These are phyloP conservation scores for Eucalyptus sp. DNA, from an alignment of 345 rosid species.

Conservation along the genomic window DNA sequence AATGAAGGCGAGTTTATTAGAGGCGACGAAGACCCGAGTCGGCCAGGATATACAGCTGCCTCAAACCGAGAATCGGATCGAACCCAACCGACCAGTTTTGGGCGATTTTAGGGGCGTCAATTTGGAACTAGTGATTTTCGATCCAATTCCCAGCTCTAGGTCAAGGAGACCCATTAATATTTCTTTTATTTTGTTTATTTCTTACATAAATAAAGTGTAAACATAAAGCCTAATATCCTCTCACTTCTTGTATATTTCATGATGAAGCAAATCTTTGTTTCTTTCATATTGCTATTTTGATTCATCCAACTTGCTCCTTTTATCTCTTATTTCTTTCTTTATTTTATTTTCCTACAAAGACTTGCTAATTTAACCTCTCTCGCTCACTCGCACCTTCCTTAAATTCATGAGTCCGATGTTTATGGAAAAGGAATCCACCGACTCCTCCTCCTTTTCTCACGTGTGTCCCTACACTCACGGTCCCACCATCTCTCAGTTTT, in stretches of 20 bases:
- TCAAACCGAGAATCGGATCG: background rate
- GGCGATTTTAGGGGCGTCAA: background rate
- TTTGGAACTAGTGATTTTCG: too few relatives aligned
- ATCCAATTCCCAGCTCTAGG: accelerated
- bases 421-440: too few relatives aligned
- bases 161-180: too few relatives aligned
- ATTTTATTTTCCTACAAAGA: too few relatives aligned
- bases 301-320: background rate
- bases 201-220: too few relatives aligned
- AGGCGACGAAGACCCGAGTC: background rate
- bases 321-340: too few relatives aligned
- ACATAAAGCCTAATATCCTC: background rate
- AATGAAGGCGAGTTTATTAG: background rate
- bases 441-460: background rate
- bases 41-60: background rate
- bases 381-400: background rate
- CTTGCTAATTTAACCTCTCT: accelerated
- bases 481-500: background rate
- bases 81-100: background rate
- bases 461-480: background rate
- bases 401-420: too few relatives aligned
- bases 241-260: accelerated
- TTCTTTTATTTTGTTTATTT: too few relatives aligned
- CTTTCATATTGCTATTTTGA: accelerated
- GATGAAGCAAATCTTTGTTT: accelerated